Base-by-base conservation (phyloP, 345 rosid genomes). In the Boechera retrofracta region DNA sequence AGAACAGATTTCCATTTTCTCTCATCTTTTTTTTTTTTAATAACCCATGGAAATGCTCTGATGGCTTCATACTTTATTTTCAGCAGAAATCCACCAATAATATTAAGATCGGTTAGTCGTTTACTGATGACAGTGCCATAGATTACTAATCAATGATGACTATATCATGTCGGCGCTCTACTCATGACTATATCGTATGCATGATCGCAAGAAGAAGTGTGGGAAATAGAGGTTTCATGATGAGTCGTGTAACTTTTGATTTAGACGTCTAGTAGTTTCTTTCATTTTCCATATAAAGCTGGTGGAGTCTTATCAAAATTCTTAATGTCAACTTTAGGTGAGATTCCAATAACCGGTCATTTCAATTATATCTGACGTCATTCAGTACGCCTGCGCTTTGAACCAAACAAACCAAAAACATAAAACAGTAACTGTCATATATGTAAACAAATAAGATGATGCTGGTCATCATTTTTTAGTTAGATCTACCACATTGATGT, bases 251-350 rank as follows among this genome's bases (percentile, higher is more conserved):
- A n/a, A 16, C 53, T 28, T 28, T 26, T 51, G 62, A 32, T 6
- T 31, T 31, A 73, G 54, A 66, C 36, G 49, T 74, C 56, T 26
- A 55, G 58, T 55, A 64, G 77, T 35, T 65, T 74, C 57, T 44
- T 54, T 74, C 77, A 24, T 54, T 64, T 64, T 65, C 71, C 64
- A 64, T 21, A 42, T 54, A 33, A 54, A 28, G 63, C 24, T 64
- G 56, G 45, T 61, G 68, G 51, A 49, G 48, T 55, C 66, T 55
- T 13, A 4, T 74, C 48, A n/a, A 21, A 21, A 47, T 65, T 54
- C 38, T 56, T 44, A 33, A 54, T 21, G 71, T 15, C 15, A 74
- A 65, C 52, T 72, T 57, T 41, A 73, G 69, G 62, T 28, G 53
- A 53, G 38, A 42, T 73, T 53, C 70, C 69, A 18, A 39, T 4